Base-by-base conservation (phyloP, 2,329 filamentous ascomycete genomes). In the Venturia carpophila region DNA sequence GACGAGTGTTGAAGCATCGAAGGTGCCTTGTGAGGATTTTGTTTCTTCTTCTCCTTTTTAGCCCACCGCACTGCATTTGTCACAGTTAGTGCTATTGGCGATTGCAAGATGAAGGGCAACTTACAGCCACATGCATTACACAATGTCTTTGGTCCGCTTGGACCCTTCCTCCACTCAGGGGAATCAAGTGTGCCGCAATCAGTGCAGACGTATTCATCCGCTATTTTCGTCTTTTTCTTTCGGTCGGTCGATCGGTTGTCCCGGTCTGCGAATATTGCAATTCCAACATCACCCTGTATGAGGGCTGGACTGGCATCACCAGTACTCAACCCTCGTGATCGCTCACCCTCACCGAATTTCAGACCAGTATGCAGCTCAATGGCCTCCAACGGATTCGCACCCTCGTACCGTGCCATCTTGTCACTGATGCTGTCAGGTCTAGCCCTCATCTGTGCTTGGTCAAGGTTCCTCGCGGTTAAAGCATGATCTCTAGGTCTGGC, bases 101-200 rank as follows among this genome's bases (percentile, higher is more conserved):
- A 19, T n/a, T 58, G 41, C 17, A 62, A 47, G 64, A 15, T 55
- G n/a, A 41, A 21, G 7, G 43, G 9, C 30, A 56, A 80, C 81
- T 77, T 71, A 84, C 84, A 90, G 86, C 93, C 93, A 73, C 93
- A 97, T 9, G 93, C 93, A 78, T 97, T 97, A 77, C 93, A 97
- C 15, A 97, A 79, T 10, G 93, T 97, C 76, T 97, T 97, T 1
- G 92, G 92, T 1, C 93, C 93, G 68, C 85, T 91, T 0, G 93
- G 93, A 0, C 93, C 93, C 75, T 96, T 97, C 68, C 93, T 84
- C 93, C 93, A 97, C 79, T 97, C 93, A 0, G 93, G 93, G 19
- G 91, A 96, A 73, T 97, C 92, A 49, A 95, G 82, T 0, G 91
- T 97, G 80, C 93, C 92, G 77, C 93, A 97, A 75, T 97, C 93